Conservation (phyloP, 2,329 filamentous ascomycete genomes). For the Thielaviopsis populi region DNA sequence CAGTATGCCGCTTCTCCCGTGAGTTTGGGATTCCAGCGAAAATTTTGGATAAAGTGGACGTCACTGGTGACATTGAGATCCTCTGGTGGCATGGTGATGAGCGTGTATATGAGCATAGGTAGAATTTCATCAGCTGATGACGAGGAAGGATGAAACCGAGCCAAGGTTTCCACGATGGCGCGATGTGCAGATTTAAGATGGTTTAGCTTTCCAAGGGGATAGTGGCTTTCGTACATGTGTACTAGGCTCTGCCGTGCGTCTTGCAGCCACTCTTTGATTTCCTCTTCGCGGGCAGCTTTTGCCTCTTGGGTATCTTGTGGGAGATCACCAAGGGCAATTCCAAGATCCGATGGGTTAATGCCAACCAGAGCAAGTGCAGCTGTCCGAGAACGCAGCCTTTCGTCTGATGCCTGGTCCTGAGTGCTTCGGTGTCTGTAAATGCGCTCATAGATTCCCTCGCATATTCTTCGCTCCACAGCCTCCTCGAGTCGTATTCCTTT, state of each 20-base stretch:
- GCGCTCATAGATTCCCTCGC: conserved; percentile 69
- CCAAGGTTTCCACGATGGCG: conserved; percentile 76
- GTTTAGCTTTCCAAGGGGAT: conserved; percentile 80
- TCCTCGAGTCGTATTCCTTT: conserved; percentile 72
- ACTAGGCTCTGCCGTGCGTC: conserved; percentile 52
- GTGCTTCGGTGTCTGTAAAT: conserved; percentile 87
- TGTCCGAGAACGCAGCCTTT: conserved; percentile 86
- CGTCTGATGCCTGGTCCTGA: conserved; percentile 86
- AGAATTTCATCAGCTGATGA: conserved; percentile 96
- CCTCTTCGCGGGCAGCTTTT: conserved; percentile 43
- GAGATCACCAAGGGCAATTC: conserved; percentile 53
- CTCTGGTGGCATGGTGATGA: conserved; percentile 80
- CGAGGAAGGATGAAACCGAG: conserved; percentile 47
- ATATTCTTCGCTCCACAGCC: conserved; percentile 73
- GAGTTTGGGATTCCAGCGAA: conserved; percentile 70
- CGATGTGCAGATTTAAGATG: conserved; percentile 81
- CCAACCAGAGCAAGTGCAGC: conserved; percentile 82
- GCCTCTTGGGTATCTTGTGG: conserved; percentile 30
- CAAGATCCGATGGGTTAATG: conserved; percentile 73
- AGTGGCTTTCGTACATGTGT: conserved; percentile 73
- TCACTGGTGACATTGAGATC: conserved; percentile 85
- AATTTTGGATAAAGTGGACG: conserved; percentile 83
- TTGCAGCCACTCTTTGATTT: conserved; percentile 59
- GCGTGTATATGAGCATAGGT: conserved; percentile 87
- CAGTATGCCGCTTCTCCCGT: conserved; percentile 94